Conservation (phyloP, 441 rosid genomes). For the Manihot esculenta region DNA sequence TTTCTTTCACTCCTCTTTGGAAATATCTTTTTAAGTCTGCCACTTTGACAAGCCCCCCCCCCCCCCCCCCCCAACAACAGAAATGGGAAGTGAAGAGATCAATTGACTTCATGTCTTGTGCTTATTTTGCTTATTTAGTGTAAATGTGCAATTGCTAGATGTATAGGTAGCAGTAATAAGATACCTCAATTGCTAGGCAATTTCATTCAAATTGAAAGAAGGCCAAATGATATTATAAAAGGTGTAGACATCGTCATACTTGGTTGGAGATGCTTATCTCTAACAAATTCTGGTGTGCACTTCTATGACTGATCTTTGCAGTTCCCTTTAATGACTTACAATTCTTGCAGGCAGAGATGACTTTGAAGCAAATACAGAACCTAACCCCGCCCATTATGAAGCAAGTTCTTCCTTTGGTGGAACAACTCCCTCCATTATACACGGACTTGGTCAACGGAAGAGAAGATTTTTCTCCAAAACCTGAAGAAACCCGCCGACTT, state of each 20-base stretch:
- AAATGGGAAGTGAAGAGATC: too few relatives aligned
- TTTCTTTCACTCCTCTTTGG: too few relatives aligned
- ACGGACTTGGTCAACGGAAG: conserved; percentile 90
- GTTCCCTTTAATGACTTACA: background rate
- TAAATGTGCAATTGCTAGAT: background rate
- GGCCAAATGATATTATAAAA: background rate
- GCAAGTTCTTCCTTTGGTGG: conserved; percentile 91
- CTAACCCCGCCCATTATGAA: conserved; percentile 91
- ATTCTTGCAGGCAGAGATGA: conserved; percentile 85
- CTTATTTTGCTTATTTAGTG: background rate
- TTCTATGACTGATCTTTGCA: background rate
- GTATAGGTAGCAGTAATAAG: background rate
- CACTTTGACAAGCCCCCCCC: too few relatives aligned
- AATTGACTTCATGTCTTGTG: background rate
- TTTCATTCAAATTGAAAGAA: background rate
- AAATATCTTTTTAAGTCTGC: too few relatives aligned
- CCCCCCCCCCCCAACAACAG: too few relatives aligned
- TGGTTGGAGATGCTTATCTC: background rate
- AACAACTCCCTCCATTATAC: conserved; percentile 92
- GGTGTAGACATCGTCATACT: background rate
- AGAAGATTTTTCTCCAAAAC: conserved; percentile 91
- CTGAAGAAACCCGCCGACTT: conserved; percentile 92
- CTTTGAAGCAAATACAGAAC: conserved; percentile 81
- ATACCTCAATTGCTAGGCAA: background rate
- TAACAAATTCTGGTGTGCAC: background rate